Percentiles rank a stretch among this genome's conserved stretches.
These are phyloP conservation scores for Aspergillus quadricinctus DNA, from an alignment of 2,329 filamentous ascomycete genomes.

Conservation along the genomic window DNA sequence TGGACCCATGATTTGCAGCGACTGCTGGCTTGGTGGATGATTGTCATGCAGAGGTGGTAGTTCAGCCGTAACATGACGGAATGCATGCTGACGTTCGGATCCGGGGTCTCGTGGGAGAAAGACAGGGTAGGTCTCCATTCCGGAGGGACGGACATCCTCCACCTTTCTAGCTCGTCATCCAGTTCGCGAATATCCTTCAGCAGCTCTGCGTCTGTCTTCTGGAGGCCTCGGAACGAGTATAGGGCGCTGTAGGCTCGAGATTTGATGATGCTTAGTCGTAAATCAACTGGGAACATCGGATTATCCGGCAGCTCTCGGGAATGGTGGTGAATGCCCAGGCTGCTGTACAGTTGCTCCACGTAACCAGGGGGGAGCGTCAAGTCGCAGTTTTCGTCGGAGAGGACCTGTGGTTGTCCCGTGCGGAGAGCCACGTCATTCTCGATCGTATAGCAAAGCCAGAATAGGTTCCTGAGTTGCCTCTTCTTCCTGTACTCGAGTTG, in stretches of 20 bases:
- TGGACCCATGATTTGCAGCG: constrained; percentile 45
- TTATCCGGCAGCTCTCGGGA: constrained; percentile 17
- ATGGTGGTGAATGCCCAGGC: constrained; percentile 18
- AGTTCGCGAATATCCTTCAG: constrained; percentile 53
- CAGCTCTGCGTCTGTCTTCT: constrained; percentile 53
- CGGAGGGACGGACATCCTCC: constrained; percentile 48
- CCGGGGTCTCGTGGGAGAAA: constrained; percentile 31
- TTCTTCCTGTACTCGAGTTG: constrained; percentile 17
- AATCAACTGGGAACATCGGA: constrained; percentile 45
- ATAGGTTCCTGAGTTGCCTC: constrained; percentile 39
- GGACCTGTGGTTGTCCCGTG: constrained; percentile 50
- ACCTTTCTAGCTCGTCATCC: constrained; percentile 54
- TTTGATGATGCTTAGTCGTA: constrained; percentile 50
- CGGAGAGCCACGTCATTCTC: constrained; percentile 56
- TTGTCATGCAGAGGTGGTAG: constrained; percentile 53
- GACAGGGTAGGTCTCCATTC: constrained; percentile 47
- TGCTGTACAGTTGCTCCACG: constrained; percentile 26
- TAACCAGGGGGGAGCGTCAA: constrained; percentile 46
- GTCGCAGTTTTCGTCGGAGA: constrained; percentile 52
- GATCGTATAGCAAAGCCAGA: constrained; percentile 53
- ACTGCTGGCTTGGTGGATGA: constrained; percentile 54
- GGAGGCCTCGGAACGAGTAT: constrained; percentile 47
- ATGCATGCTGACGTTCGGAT: constrained; percentile 43
- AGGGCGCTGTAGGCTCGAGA: constrained; percentile 46
- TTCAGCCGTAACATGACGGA: constrained; percentile 49